Conservation (phyloP, 805 yeast species). For the Cyberlindnera euphorbiae region DNA sequence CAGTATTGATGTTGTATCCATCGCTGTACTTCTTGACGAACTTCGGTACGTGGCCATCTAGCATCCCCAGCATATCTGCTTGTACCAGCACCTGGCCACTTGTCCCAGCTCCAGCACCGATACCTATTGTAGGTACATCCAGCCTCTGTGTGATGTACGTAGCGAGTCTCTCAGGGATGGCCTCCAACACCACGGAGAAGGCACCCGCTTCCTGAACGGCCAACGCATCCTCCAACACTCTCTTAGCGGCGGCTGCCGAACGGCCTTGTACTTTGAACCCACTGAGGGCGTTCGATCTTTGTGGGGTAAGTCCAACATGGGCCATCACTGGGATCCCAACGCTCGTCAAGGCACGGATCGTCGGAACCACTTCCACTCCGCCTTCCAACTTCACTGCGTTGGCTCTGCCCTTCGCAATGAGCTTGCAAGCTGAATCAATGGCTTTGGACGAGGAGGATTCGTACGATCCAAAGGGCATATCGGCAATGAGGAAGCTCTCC, state of each 20-base stretch:
- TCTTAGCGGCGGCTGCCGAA: slow-evolving; percentile 45
- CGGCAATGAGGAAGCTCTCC: slow-evolving; percentile 69
- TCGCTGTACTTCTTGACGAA: slow-evolving; percentile 71
- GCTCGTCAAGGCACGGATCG: slow-evolving; percentile 50
- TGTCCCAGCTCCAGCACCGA: slow-evolving; percentile 85
- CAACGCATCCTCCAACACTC: slow-evolving; percentile 61
- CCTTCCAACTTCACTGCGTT: slow-evolving; percentile 88
- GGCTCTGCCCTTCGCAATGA: slow-evolving; percentile 49
- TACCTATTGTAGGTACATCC: slow-evolving; percentile 82
- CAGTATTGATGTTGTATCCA: slow-evolving; percentile 42
- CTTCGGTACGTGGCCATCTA: slow-evolving; percentile 51
- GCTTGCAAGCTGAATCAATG: slow-evolving; percentile 45
- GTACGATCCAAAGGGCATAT: slow-evolving; percentile 84
- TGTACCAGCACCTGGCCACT: slow-evolving; percentile 90
- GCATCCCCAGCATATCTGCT: slow-evolving; percentile 77
- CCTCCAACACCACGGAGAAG: slow-evolving; percentile 72
- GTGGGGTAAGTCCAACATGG: slow-evolving; percentile 92
- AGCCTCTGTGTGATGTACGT: slow-evolving; percentile 54
- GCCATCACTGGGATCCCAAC: slow-evolving; percentile 89
- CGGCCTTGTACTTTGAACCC: slow-evolving; percentile 89
- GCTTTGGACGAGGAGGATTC: slow-evolving; percentile 66
- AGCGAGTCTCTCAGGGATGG: slow-evolving; percentile 76
- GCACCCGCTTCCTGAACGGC: slow-evolving; percentile 74
- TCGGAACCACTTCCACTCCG: slow-evolving; percentile 49
- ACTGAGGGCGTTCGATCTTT: slow-evolving; percentile 68